Percentiles rank a stretch among this genome's conserved stretches.
These are phyloP conservation scores for Croton setiger DNA, from an alignment of 441 rosid genomes.

Conservation along the genomic window DNA sequence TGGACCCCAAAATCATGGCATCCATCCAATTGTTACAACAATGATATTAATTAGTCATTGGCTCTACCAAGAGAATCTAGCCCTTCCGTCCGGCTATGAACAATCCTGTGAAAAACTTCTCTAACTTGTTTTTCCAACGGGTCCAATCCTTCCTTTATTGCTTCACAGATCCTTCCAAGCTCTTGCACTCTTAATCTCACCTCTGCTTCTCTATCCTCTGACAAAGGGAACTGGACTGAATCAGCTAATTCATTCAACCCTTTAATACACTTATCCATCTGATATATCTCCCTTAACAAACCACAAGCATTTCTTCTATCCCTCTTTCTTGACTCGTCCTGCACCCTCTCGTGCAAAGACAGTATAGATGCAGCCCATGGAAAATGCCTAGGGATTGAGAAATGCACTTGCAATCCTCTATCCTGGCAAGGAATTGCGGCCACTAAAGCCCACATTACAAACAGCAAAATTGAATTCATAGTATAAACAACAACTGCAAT, in stretches of 20 bases:
- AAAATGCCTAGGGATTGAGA: slow-evolving; percentile 59
- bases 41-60: slow-evolving; percentile 13
- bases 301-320: slow-evolving; percentile 80
- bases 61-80: slow-evolving; percentile 50
- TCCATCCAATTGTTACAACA: not conserved
- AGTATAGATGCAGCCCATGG: slow-evolving; percentile 58
- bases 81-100: slow-evolving; percentile 74
- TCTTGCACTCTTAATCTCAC: slow-evolving; percentile 59
- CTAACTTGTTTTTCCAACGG: slow-evolving; percentile 79
- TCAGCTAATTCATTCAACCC: slow-evolving; percentile 63
- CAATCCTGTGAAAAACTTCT: slow-evolving; percentile 81
- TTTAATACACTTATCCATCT: slow-evolving; percentile 60
- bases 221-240: slow-evolving; percentile 60
- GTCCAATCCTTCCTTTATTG: slow-evolving; percentile 57
- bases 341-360: slow-evolving; percentile 61
- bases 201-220: slow-evolving; percentile 58
- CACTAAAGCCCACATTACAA: slow-evolving; percentile 85
- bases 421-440: slow-evolving; percentile 95
- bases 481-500: slow-evolving; percentile 59
- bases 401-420: slow-evolving; percentile 76
- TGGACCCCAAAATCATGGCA: not conserved
- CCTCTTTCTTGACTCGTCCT: slow-evolving; percentile 76
- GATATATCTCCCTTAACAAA: slow-evolving; percentile 72
- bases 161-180: slow-evolving; percentile 41
- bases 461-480: slow-evolving; percentile 59